A percentile compares a stretch with the other conserved stretches of the same genome.
Conservation (phyloP, 2,329 filamentous ascomycete species). For the Paraphoma sp. region DNA sequence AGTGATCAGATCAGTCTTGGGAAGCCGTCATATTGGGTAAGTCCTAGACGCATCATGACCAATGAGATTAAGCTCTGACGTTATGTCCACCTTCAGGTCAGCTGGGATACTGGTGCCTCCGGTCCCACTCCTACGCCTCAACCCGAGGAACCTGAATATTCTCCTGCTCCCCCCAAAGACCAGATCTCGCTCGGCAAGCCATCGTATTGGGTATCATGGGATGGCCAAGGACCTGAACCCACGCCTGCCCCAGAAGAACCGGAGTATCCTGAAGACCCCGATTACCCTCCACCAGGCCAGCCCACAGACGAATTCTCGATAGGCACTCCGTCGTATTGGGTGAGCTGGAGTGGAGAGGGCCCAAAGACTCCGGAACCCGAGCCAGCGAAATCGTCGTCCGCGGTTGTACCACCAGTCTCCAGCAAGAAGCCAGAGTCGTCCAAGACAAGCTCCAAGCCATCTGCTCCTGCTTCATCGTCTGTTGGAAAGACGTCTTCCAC, state of each 20-base stretch:
- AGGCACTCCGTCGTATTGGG: slow-evolving; percentile 18
- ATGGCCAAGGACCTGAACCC: slow-evolving; percentile 3
- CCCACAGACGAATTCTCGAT: slow-evolving; percentile 24
- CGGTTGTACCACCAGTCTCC: neutral
- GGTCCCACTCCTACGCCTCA: slow-evolving; percentile 2
- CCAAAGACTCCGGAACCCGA: slow-evolving; percentile 5
- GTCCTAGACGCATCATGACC: neutral
- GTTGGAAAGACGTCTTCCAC: neutral
- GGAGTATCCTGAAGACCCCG: slow-evolving; percentile 8
- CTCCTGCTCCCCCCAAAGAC: neutral
- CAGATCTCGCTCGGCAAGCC: neutral
- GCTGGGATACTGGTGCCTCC: slow-evolving; percentile 11
- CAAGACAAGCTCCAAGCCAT: neutral
- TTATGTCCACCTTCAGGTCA: neutral
- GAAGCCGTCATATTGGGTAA: slow-evolving; percentile 11
- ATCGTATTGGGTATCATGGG: slow-evolving; percentile 15
- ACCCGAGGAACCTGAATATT: neutral
- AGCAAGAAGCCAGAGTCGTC: neutral
- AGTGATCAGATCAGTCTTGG: slow-evolving; percentile 16
- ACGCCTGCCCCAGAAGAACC: slow-evolving; percentile 5
- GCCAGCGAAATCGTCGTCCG: neutral
- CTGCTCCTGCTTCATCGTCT: neutral
- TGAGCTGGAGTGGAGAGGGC: slow-evolving; percentile 19
- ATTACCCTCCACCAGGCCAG: slow-evolving; percentile 4
- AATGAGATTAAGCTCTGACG: neutral